These are phyloP conservation scores for Rhypophila decipiens DNA, from an alignment of 495 filamentous ascomycete genomes.

Conservation along the genomic window DNA sequence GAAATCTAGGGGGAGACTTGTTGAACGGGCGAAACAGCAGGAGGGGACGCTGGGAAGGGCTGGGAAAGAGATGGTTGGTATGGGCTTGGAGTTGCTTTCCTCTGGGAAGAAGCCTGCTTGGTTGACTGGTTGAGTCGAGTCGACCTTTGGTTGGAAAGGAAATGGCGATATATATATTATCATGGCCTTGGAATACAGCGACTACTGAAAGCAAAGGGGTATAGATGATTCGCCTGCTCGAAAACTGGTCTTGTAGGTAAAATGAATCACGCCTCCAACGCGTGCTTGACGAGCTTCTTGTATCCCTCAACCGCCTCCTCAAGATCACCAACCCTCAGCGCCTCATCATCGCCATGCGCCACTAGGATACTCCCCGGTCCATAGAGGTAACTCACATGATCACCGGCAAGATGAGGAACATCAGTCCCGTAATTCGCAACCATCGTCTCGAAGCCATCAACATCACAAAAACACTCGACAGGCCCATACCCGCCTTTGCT, in stretches of 20 bases:
- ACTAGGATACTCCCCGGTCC: constrained; percentile 85
- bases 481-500: constrained; percentile 64
- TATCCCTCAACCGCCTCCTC: constrained; percentile 65
- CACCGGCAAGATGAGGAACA: constrained; percentile 65
- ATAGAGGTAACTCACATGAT: constrained; percentile 79
- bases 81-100: constrained; percentile 18
- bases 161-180: neutral
- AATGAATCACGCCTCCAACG: constrained; percentile 34
- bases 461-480: constrained; percentile 70
- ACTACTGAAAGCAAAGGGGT: neutral
- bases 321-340: constrained; percentile 61
- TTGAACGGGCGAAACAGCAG: constrained; percentile 17
- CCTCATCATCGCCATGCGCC: constrained; percentile 82
- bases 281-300: constrained; percentile 61
- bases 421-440: constrained; percentile 92
- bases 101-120: constrained; percentile 10
- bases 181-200: neutral
- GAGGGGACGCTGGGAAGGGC: constrained; percentile 2
- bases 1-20: constrained; percentile 24
- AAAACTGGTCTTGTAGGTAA: no score
- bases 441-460: constrained; percentile 73
- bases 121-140: constrained; percentile 5
- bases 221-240: neutral
- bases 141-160: neutral
- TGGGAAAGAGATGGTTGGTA: constrained; percentile 15